These are phyloP conservation scores for Mimosa pudica DNA, from an alignment of 306 rosid species.

Conservation along the genomic window DNA sequence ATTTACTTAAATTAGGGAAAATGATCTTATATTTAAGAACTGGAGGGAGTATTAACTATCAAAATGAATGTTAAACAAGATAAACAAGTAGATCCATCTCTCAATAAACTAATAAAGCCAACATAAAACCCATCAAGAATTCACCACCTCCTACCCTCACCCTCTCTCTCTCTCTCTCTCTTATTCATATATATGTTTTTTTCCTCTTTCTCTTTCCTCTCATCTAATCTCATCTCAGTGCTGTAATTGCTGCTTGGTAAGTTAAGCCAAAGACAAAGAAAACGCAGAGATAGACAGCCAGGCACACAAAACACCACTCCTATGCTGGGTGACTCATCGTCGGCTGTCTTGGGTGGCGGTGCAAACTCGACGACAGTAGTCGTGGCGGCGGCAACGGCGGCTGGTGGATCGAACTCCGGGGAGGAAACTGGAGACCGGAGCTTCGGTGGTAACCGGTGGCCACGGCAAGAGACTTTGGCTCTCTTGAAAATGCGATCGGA, in stretches of 20 bases:
- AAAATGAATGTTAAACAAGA: slow-evolving; percentile 40
- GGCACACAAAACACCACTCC: slow-evolving; percentile 27
- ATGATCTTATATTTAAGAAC: too few relatives aligned
- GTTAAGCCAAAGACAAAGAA: slow-evolving; percentile 16
- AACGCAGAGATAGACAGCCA: slow-evolving; percentile 1
- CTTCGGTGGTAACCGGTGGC: slow-evolving; percentile 94
- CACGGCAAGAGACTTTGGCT: slow-evolving; percentile 85
- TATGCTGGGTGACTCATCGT: slow-evolving; percentile 78
- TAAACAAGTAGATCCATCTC: slow-evolving; percentile 70
- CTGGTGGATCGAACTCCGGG: slow-evolving; percentile 63
- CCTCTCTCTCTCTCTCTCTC: not conserved
- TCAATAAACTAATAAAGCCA: slow-evolving; percentile 55
- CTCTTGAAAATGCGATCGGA: slow-evolving; percentile 86
- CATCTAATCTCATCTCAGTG: slow-evolving; percentile 24
- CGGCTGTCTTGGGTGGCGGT: slow-evolving; percentile 32
- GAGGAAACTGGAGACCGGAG: slow-evolving; percentile 71
- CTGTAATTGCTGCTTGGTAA: slow-evolving; percentile 55
- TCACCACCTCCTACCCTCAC: slow-evolving; percentile 45
- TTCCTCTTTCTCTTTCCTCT: slow-evolving; percentile 25
- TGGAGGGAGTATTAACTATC: slow-evolving; percentile 11
- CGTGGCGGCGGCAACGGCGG: slow-evolving; percentile 22
- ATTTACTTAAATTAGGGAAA: too few relatives aligned
- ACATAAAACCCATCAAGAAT: slow-evolving; percentile 68
- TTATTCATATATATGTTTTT: slow-evolving; percentile 27
- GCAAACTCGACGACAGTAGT: slow-evolving; percentile 16